Conservation (phyloP, 495 filamentous ascomycete genomes). For the Penicillium bovifimosum region DNA sequence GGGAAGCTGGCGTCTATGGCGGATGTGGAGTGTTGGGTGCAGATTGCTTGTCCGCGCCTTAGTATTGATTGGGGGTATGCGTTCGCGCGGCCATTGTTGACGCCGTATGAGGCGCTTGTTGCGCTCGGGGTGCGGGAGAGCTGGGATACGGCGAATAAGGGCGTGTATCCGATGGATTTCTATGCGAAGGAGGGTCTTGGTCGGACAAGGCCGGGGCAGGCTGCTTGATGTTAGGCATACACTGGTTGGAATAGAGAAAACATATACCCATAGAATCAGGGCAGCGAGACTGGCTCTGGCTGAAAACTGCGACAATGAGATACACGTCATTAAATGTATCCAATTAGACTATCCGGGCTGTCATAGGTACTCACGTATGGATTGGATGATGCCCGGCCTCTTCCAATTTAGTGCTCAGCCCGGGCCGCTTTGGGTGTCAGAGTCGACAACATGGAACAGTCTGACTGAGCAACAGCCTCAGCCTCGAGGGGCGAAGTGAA, state of each 20-base stretch:
- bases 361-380: too few species aligned
- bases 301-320: background rate
- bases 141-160: constrained; percentile 62
- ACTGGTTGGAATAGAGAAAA: background rate
- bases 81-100: constrained; percentile 80
- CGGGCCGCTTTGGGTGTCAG: too few species aligned
- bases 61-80: constrained; percentile 99
- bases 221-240: constrained; percentile 12
- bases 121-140: constrained; percentile 70
- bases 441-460: too few species aligned
- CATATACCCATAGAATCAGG: constrained; percentile 20
- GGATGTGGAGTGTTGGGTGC: constrained; percentile 96
- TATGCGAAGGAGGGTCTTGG: constrained; percentile 91
- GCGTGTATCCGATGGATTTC: constrained; percentile 97
- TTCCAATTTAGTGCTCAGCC: background rate
- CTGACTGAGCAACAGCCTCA: too few species aligned
- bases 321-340: background rate
- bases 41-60: constrained; percentile 89
- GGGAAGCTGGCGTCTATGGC: constrained; percentile 87
- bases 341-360: too few species aligned
- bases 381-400: too few species aligned
- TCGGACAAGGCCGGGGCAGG: constrained; percentile 56
- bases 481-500: too few species aligned
- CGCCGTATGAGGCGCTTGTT: constrained; percentile 91
- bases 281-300: constrained; percentile 16